Percentiles rank a stretch among this genome's conserved stretches.
These are phyloP conservation scores for Cymbidium sinense DNA, from an alignment of 106 monocot species.

Conservation along the genomic window DNA sequence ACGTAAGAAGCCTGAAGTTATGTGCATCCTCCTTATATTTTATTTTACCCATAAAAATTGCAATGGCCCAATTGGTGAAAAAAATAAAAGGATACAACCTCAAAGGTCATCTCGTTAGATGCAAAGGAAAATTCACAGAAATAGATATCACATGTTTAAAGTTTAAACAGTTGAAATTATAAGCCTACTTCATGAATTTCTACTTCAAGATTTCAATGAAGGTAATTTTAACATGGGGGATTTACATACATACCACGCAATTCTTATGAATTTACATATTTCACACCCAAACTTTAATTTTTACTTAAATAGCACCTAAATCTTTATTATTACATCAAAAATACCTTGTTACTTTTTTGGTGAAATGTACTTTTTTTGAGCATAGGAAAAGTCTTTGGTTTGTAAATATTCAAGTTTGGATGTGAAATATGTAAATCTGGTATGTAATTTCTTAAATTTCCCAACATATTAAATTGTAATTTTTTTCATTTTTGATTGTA, in stretches of 20 bases:
- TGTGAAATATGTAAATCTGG: too few species aligned
- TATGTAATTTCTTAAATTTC: too few species aligned
- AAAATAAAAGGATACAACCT: background rate
- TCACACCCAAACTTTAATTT: too few species aligned
- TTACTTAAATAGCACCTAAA: too few species aligned
- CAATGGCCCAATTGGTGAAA: background rate
- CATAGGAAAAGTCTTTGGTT: too few species aligned
- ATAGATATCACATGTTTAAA: background rate
- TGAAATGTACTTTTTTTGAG: too few species aligned
- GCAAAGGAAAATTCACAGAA: background rate
- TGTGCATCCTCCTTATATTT: background rate
- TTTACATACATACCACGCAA: too few species aligned
- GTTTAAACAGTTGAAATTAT: background rate
- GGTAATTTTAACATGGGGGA: too few species aligned
- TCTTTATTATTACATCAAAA: too few species aligned
- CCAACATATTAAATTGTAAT: background rate
- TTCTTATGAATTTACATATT: too few species aligned
- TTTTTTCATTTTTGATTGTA: background rate
- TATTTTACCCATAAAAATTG: background rate
- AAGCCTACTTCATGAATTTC: background rate
- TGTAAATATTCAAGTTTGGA: too few species aligned
- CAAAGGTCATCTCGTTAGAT: background rate
- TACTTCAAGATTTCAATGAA: background rate
- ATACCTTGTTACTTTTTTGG: too few species aligned
- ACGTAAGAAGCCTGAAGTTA: background rate